Evolutionary conservation across 345 rosid species (phyloP).

Genomic region (Microcos paniculata): DNA sequence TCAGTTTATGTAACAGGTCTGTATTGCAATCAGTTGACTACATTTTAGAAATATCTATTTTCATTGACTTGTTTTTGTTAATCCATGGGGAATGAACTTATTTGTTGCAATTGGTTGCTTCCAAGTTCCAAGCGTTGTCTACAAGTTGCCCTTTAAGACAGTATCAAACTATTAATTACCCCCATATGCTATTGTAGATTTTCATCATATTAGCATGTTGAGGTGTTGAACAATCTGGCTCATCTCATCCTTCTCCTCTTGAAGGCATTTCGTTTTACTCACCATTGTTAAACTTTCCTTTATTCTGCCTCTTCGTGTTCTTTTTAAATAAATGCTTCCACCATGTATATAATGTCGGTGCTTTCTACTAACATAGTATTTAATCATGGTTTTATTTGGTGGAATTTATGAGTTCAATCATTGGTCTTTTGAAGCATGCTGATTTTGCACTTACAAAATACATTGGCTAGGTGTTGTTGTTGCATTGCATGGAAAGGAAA

Average conservation of each 20-base stretch:
- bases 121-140: neutral
- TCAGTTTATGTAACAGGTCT: conserved; percentile 79
- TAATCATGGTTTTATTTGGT: neutral
- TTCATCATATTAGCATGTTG: neutral
- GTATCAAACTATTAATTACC: neutral
- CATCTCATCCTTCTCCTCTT: neutral
- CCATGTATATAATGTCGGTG: neutral
- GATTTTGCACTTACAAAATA: conserved; percentile 20
- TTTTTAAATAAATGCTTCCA: neutral
- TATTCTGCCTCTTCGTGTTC: neutral
- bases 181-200: neutral
- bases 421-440: conserved; percentile 9
- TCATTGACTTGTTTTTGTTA: neutral
- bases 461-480: conserved; percentile 66
- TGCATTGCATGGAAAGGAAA: conserved; percentile 88
- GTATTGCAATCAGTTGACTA: conserved; percentile 6
- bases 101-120: neutral
- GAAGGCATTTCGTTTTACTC: neutral
- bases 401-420: conserved; percentile 5
- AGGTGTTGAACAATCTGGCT: neutral
- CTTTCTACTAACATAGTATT: neutral
- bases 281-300: neutral
- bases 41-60: neutral
- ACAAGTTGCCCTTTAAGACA: neutral
- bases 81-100: neutral